Conservation (phyloP, 176 grass and related monocot species). For the Tillandsia fasciculata region DNA sequence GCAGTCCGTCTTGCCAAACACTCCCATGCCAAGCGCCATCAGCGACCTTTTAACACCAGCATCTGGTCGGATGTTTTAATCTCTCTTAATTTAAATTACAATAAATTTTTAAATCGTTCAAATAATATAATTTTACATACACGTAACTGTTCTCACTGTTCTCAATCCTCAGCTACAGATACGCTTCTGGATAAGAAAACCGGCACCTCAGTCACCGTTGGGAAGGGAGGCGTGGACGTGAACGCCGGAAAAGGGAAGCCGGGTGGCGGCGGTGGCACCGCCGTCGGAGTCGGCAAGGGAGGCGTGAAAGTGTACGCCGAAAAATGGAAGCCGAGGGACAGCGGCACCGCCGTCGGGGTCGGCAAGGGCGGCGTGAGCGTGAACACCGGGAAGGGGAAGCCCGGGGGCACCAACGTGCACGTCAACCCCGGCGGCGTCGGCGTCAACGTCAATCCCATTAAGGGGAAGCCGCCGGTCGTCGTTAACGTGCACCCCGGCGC, state of each 20-base stretch:
- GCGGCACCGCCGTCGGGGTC: neutral
- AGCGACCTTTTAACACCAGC: conserved; percentile 22
- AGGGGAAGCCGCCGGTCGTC: neutral
- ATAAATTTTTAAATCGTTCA: too few relatives aligned
- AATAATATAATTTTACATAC: too few relatives aligned
- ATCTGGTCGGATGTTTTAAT: conserved; percentile 19
- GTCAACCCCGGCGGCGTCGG: neutral
- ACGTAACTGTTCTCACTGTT: neutral
- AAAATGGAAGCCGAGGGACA: neutral
- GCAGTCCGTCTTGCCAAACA: conserved; percentile 42
- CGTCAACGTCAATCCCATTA: neutral
- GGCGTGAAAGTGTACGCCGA: neutral
- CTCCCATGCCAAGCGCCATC: conserved; percentile 52
- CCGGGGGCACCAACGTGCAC: conserved; percentile 5
- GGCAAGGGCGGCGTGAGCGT: neutral
- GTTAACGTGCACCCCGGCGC: neutral
- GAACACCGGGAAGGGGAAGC: neutral
- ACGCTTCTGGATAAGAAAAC: neutral
- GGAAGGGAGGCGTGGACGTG: conserved; percentile 2
- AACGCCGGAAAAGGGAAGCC: neutral
- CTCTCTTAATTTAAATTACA: neutral
- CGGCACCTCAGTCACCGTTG: conserved; percentile 5
- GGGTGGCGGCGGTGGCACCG: neutral
- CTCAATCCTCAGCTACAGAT: neutral
- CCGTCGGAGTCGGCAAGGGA: neutral